These are phyloP conservation scores for Asclepias syriaca DNA, from an alignment of 257 asterid genomes.

Conservation along the genomic window DNA sequence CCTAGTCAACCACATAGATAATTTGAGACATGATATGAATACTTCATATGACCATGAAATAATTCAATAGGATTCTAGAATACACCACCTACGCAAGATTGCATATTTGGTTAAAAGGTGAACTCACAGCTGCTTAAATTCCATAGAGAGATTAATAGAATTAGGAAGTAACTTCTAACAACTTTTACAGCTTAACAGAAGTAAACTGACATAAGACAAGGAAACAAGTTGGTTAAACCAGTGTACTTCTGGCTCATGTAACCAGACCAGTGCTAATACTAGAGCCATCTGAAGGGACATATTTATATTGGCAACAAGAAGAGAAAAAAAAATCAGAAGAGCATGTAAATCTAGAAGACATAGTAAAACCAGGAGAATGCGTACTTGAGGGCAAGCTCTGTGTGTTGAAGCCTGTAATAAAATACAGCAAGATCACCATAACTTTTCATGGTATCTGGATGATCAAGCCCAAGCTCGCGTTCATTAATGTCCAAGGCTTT, in stretches of 20 bases:
- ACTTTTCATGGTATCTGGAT: constrained; percentile 96
- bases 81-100: background rate
- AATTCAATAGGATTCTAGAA: background rate
- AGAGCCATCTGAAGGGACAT: background rate
- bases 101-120: background rate
- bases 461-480: constrained; percentile 88
- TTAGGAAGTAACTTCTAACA: background rate
- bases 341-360: constrained; percentile 1
- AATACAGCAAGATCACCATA: constrained; percentile 97
- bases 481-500: constrained; percentile 92
- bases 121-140: background rate
- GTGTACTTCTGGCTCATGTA: background rate
- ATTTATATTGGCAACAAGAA: background rate
- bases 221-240: background rate
- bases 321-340: background rate
- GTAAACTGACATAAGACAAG: background rate
- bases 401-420: constrained; percentile 91
- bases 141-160: background rate
- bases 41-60: background rate
- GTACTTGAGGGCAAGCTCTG: constrained; percentile 91
- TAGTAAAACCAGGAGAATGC: constrained; percentile 19
- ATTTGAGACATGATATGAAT: background rate
- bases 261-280: background rate
- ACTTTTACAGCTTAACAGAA: background rate
- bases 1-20: background rate